Evolutionary conservation across 768 basidiomycete species (phyloP), one percentile per base, ranked within the genome.

Genomic region (Fibroporia radiculosa): DNA sequence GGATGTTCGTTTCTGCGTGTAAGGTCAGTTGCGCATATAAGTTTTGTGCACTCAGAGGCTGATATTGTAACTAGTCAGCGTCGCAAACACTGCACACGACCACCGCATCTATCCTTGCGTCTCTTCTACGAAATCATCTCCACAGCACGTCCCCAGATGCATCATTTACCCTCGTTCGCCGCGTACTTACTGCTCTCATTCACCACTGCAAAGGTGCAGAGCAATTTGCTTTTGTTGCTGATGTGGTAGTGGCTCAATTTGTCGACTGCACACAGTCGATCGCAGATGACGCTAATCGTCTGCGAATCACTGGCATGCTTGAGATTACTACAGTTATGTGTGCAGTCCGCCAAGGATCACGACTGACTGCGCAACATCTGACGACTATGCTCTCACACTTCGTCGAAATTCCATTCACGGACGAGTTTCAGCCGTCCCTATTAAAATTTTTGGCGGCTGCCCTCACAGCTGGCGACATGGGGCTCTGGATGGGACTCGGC

Each of bases 1-100:
- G 89, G 82, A 76, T 77, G 44, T 59, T 87, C 32, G 75, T 87
- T 4, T 84, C 75, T 50, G 84, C 86, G 12, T 92, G 82, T 74
- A 86, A 88, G 71, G 86, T 84, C 41, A 8, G 61, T 62, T 18
- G 13, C 20, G 13, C n/a, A n/a, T n/a, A n/a, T n/a, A n/a, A n/a
- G n/a, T n/a, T n/a, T n/a, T 34, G 33, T 19, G 13, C 6, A 5
- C 20, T 20, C 37, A 22, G 19, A 18, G 6, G 23, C 24, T 16
- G 18, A 3, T 27, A 12, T 26, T 4, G 20, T 16, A 40, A 3
- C 11, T 20, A 89, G 88, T 86, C 83, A n/a, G 80, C 88, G 38
- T 82, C 84, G 7, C 82, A 84, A 63, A 83, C 82, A 0, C 64
- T 96, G 23, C 92, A 95, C 58, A 87, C 88, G 1, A 73, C 78